These are phyloP conservation scores for Candida xiaguanensis DNA, from an alignment of 805 yeast genomes.

Conservation along the genomic window DNA sequence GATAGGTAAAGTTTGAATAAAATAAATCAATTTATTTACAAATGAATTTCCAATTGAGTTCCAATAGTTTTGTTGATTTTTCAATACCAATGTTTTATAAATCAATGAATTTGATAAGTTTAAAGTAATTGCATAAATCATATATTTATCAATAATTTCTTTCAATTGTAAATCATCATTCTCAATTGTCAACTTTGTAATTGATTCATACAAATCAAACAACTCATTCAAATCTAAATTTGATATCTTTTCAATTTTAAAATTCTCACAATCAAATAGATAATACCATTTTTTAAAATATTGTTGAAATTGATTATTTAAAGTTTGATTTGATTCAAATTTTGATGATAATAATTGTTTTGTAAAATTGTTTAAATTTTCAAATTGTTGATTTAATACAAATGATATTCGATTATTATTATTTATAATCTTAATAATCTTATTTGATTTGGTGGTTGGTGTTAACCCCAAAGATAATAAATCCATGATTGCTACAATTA, in stretches of 20 bases:
- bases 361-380: constrained; percentile 19
- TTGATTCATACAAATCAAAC: constrained; percentile 9
- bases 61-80: constrained; percentile 36
- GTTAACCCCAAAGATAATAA: constrained; percentile 12
- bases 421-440: constrained; percentile 19
- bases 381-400: constrained; percentile 19
- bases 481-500: constrained; percentile 12
- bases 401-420: constrained; percentile 30
- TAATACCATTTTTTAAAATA: constrained; percentile 22
- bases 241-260: constrained; percentile 12
- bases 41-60: constrained; percentile 21
- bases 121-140: constrained; percentile 19
- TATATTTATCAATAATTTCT: constrained; percentile 21
- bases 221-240: constrained; percentile 10
- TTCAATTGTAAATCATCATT: constrained; percentile 9
- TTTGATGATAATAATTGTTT: constrained; percentile 19
- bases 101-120: constrained; percentile 31
- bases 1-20: constrained; percentile 33
- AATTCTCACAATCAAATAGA: constrained; percentile 19
- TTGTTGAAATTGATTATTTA: constrained; percentile 12
- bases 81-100: constrained; percentile 29
- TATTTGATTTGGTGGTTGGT: constrained; percentile 7
- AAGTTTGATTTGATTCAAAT: constrained; percentile 8
- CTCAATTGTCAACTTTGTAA: constrained; percentile 3
- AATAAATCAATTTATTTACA: constrained; percentile 25